These are phyloP conservation scores for Erodium maritimum DNA, from an alignment of 345 rosid species.

Conservation along the genomic window DNA sequence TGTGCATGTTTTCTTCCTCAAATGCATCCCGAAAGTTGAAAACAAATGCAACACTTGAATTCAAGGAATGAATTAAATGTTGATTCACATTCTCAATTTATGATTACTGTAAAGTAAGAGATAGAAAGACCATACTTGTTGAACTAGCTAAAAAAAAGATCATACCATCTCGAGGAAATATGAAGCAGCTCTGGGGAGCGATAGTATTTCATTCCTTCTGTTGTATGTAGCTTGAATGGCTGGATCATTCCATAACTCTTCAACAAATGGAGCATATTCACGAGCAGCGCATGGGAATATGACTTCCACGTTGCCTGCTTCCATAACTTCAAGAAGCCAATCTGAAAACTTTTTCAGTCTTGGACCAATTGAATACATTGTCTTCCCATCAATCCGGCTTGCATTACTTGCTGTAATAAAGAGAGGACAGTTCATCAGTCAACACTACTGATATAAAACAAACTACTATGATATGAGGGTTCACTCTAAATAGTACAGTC, in stretches of 20 bases:
- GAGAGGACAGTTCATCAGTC: no score
- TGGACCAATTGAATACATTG: slow-evolving; percentile 34
- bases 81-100: no score
- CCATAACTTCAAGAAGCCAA: slow-evolving; percentile 57
- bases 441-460: no score
- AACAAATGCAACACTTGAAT: no score
- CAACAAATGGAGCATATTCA: slow-evolving; percentile 55
- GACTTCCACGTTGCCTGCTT: slow-evolving; percentile 57
- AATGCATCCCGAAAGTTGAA: no score
- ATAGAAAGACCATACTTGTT: not conserved
- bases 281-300: slow-evolving; percentile 49
- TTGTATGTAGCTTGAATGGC: slow-evolving; percentile 73
- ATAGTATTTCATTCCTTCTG: slow-evolving; percentile 53
- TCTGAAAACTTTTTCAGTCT: slow-evolving; percentile 56
- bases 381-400: slow-evolving; percentile 21
- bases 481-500: not conserved
- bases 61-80: no score
- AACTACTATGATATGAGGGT: slow-evolving; percentile 8
- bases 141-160: slow-evolving; percentile 3
- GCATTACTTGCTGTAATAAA: slow-evolving; percentile 17
- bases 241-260: slow-evolving; percentile 60
- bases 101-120: not conserved
- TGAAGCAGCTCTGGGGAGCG: slow-evolving; percentile 58
- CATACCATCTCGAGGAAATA: slow-evolving; percentile 82
- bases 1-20: no score